Conservation (phyloP, 2,329 filamentous ascomycete genomes). For the Fusarium multiceps region DNA sequence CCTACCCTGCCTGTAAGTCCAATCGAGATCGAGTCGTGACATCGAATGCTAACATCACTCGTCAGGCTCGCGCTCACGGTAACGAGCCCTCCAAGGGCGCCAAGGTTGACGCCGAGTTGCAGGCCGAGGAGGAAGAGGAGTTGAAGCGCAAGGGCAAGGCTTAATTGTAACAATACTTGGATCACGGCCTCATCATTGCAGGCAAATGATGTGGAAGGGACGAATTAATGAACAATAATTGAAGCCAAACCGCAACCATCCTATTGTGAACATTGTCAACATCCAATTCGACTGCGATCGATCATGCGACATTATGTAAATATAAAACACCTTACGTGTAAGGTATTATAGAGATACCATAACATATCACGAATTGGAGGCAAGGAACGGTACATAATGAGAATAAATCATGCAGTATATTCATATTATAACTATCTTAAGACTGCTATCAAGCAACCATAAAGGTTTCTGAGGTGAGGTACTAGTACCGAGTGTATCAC, state of each 20-base stretch:
- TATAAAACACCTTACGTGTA: fast-evolving
- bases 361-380: not conserved
- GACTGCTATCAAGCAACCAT: not conserved
- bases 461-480: not conserved
- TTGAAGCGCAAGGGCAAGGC: conserved; percentile 67
- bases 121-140: conserved; percentile 74
- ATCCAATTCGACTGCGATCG: not conserved
- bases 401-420: not conserved
- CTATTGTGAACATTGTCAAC: not conserved
- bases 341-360: not conserved
- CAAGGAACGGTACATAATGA: not conserved
- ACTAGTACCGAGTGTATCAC: conserved; percentile 20
- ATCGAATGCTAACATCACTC: conserved; percentile 7
- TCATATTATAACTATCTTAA: not conserved
- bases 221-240: conserved; percentile 30
- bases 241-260: not conserved
- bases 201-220: conserved; percentile 13
- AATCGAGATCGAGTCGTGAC: not conserved
- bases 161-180: conserved; percentile 27
- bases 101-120: conserved; percentile 75
- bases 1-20: conserved; percentile 68
- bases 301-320: not conserved
- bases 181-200: conserved; percentile 13
- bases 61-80: conserved; percentile 72
- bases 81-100: conserved; percentile 80